Conservation (phyloP, 192 early-diverging fungal genomes). For the Coemansia sp. region DNA sequence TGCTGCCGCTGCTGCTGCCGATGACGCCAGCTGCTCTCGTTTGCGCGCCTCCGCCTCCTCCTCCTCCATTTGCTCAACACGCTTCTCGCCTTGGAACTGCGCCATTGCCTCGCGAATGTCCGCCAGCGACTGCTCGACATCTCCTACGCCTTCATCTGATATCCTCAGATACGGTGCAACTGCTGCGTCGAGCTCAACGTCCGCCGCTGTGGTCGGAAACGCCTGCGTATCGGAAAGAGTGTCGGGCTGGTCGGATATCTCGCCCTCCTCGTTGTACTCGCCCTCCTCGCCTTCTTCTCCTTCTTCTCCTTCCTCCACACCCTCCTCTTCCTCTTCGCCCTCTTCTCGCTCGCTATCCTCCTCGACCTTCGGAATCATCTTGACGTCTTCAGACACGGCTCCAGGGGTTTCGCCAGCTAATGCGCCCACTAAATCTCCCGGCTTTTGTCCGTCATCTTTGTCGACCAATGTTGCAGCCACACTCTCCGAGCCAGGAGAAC, state of each 20-base stretch:
- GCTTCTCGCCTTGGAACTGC: conserved; percentile 30
- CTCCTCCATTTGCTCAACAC: conserved; percentile 27
- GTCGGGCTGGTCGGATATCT: conserved; percentile 33
- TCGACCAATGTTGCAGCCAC: too few relatives aligned
- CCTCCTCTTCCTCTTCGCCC: conserved; percentile 14
- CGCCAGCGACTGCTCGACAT: conserved; percentile 22
- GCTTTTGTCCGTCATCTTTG: background rate
- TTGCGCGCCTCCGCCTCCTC: conserved; percentile 10
- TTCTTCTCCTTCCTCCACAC: conserved; percentile 13
- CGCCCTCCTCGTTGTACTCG: conserved; percentile 47
- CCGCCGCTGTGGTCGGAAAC: background rate
- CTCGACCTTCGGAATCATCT: background rate
- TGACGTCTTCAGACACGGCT: background rate
- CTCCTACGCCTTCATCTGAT: background rate
- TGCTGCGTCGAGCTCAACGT: conserved; percentile 11
- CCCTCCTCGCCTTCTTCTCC: conserved; percentile 25
- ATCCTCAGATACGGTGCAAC: conserved; percentile 8
- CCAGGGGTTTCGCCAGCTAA: background rate
- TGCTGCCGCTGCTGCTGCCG: background rate
- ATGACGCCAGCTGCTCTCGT: background rate
- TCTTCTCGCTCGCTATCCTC: conserved; percentile 10
- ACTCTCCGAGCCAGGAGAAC: too few relatives aligned
- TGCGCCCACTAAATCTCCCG: background rate
- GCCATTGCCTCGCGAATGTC: conserved; percentile 22
- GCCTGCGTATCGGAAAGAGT: background rate